Percentiles rank a stretch among this genome's conserved stretches.
Conservation (phyloP, 2,329 filamentous ascomycete genomes). For the Ascochyta rabiei region DNA sequence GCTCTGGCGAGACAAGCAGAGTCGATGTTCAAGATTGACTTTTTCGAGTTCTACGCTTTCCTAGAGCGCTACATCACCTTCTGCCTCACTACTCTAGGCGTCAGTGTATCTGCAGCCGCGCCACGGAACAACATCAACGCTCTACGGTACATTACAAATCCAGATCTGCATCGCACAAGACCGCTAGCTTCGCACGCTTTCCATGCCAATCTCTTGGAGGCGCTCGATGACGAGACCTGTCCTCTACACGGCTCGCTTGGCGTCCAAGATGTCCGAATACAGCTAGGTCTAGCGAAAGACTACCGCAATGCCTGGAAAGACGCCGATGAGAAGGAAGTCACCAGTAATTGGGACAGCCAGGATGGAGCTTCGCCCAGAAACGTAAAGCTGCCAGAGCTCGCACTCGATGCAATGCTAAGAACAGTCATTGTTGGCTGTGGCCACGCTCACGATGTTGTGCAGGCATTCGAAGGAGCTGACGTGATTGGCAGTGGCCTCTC, state of each 20-base stretch:
- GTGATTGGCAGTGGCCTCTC: constrained; percentile 18
- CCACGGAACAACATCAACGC: constrained; percentile 32
- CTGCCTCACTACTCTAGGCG: constrained; percentile 67
- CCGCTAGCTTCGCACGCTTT: constrained; percentile 59
- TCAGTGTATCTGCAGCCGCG: constrained; percentile 52
- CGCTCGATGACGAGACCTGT: constrained; percentile 63
- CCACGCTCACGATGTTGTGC: constrained; percentile 56
- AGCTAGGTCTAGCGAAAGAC: constrained; percentile 70
- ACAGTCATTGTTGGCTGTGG: constrained; percentile 66
- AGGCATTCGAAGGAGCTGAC: constrained; percentile 13
- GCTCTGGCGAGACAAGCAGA: constrained; percentile 37
- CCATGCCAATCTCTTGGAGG: constrained; percentile 71
- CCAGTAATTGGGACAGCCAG: constrained; percentile 18
- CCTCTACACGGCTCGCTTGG: constrained; percentile 65
- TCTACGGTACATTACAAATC: constrained; percentile 43
- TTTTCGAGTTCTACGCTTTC: constrained; percentile 76
- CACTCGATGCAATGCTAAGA: constrained; percentile 65
- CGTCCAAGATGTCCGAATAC: constrained; percentile 59
- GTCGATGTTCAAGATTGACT: constrained; percentile 76
- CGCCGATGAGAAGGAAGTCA: constrained; percentile 55
- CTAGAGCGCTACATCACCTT: constrained; percentile 74
- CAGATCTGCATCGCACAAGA: constrained; percentile 26
- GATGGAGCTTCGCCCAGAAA: constrained; percentile 35
- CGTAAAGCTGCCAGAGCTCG: constrained; percentile 62
- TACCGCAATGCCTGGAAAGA: constrained; percentile 76